Base-by-base conservation (phyloP, 768 basidiomycete species). In the Sporobolomyces roseus region DNA sequence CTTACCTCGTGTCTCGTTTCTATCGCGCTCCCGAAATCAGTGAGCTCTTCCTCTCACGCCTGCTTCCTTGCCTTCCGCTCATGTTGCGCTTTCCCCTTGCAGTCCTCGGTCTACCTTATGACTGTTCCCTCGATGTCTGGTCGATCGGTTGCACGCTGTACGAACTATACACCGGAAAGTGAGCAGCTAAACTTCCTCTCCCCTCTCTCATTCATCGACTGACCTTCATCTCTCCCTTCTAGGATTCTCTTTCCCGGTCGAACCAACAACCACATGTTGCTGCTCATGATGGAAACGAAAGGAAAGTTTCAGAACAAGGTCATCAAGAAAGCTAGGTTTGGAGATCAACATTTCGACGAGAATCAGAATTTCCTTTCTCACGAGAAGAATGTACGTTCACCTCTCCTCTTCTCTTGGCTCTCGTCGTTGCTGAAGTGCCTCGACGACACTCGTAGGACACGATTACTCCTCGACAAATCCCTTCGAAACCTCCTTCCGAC, bases 21-120 rank as follows among this genome's bases (percentile, higher is more conserved):
- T 98, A 99, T 78, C 90, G 96, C 50, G 94, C 94, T 3, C 96
- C 96, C 3, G 96, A 99, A 81, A 98, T 98, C 77, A 99, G 94
- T 97, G 76, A 77, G 85, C n/a, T 32, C 19, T 8, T 62, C 17
- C 46, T 45, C 16, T 70, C 16, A 45, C 61, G 19, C 17, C 50
- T 33, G 43, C 27, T 46, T 45, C 45, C 50, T 46, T 45, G 38
- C 9, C 17, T 41, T 9, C 9, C 38, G 38, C 17, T 41, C 38
- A 17, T 21, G 29, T n/a, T 58, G 25, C 61, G n/a, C n/a, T n/a
- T n/a, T n/a, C n/a, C n/a, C n/a, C n/a, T n/a, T n/a, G 30, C 74
- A 97, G 93, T 98, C 76, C 86, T 99, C 63, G 96, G 96, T 36
- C 85, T 89, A 35, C 93, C 94, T 0, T 98, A 97, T 75, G 96